phyloP scores from a whole-genome alignment of 139 green algal species.

The Microglena sp. region DNA sequence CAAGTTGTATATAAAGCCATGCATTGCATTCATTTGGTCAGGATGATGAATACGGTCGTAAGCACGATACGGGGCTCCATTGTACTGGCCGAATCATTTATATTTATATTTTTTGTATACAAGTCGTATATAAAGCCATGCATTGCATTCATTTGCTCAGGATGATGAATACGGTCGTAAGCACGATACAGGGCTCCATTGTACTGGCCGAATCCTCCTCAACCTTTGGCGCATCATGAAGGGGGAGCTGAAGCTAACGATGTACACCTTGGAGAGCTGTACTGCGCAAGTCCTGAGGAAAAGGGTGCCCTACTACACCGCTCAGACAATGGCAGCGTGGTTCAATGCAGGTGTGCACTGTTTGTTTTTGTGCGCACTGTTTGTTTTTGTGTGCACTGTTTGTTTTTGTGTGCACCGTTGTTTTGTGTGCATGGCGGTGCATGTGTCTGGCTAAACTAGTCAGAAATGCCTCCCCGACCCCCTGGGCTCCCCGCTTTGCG shows the following conservation, averaged over 20 bases:
- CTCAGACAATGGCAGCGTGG: conserved; percentile 62
- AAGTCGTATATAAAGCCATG: too few species aligned
- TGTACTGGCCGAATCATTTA: conserved; percentile 80
- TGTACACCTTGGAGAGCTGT: conserved; percentile 75
- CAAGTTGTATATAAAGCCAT: too few species aligned
- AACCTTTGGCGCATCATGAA: conserved; percentile 85
- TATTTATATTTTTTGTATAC: too few species aligned
- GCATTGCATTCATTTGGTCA: too few species aligned
- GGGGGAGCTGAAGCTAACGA: conserved; percentile 69
- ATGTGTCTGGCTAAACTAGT: too few species aligned
- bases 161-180: conserved; percentile 72
- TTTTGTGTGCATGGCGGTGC: too few species aligned
- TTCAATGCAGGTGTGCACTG: conserved; percentile 45
- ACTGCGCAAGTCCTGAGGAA: conserved; percentile 70
- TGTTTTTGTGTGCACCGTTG: too few species aligned
- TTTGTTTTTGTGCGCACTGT: too few species aligned
- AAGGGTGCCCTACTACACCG: conserved; percentile 58
- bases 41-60: conserved; percentile 71
- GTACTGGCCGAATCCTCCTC: conserved; percentile 81
- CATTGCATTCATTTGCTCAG: too few species aligned
- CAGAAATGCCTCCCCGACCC: too few species aligned
- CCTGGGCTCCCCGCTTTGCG: too few species aligned
- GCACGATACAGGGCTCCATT: conserved; percentile 46
- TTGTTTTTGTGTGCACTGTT: too few species aligned
- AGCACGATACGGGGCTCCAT: conserved; percentile 46